These are phyloP conservation scores for Salisapilia sapeloensis DNA, from an alignment of 352 stramenopile species.

Conservation along the genomic window DNA sequence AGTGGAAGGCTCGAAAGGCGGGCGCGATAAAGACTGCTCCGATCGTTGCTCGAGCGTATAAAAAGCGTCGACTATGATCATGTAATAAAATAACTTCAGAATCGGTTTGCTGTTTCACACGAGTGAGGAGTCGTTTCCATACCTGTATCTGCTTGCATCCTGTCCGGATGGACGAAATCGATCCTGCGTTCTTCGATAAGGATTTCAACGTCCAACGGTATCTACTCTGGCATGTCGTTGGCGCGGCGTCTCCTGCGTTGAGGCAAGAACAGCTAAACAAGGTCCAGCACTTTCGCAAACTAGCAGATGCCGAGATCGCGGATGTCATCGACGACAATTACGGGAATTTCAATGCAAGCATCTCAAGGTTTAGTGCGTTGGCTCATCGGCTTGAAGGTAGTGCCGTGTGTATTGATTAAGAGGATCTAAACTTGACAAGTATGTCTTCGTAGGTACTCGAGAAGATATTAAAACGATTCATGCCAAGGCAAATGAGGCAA, in stretches of 20 bases:
- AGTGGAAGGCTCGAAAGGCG: slow-evolving; percentile 57
- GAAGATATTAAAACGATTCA: slow-evolving; percentile 48
- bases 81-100: no score
- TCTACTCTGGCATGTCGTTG: slow-evolving; percentile 64
- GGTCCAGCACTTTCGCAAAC: slow-evolving; percentile 28
- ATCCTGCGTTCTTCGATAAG: slow-evolving; percentile 69
- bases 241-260: slow-evolving; percentile 43
- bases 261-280: slow-evolving; percentile 50
- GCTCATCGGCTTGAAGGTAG: slow-evolving; percentile 62
- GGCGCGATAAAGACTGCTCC: slow-evolving; percentile 37
- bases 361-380: slow-evolving; percentile 60
- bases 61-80: no score
- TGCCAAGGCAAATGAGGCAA: slow-evolving; percentile 60
- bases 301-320: slow-evolving; percentile 65
- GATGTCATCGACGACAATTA: slow-evolving; percentile 73
- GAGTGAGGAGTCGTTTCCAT: no score
- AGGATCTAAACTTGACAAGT: background rate
- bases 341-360: slow-evolving; percentile 72
- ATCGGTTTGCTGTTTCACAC: no score
- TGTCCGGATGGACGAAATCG: slow-evolving; percentile 63
- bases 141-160: no score
- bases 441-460: slow-evolving; percentile 24
- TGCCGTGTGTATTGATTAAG: background rate
- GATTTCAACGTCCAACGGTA: slow-evolving; percentile 65
- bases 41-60: slow-evolving; percentile 38